Base-by-base conservation (phyloP, 2,329 filamentous ascomycete species). In the Cryphonectria parasitica region DNA sequence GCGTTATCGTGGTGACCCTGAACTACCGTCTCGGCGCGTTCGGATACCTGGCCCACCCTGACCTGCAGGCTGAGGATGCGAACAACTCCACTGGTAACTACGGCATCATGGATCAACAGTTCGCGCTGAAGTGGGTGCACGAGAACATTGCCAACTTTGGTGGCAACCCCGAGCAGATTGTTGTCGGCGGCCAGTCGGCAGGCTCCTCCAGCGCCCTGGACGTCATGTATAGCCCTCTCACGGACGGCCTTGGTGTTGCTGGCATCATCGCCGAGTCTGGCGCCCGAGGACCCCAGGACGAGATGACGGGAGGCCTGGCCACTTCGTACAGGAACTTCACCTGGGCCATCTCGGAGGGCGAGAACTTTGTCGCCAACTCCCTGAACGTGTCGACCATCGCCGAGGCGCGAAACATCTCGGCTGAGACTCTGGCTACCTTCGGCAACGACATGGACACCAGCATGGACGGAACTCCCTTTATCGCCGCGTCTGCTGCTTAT, bases 21-120 rank as follows among this genome's bases (percentile, higher is more conserved):
- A 94, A 93, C 79, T 94, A 95, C 77, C 89, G 92, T 6, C 90
- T 95, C 17, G 91, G 92, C 0, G 85, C 88, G 0, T 94, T 89
- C 74, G 92, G 92, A 0, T 95, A 94, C 76, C 83, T 94, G 13
- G 87, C 88, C 1, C 83, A 88, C 68, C 81, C 86, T n/a, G 86
- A 91, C 75, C 76, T 73, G 74, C 86, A 87, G 2, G 60, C 25
- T 5, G 60, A 63, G 31, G 25, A 25, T 36, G 60, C 22, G 10
- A 13, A 63, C 60, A 52, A 65, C 43, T 31, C 63, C 39, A 87
- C 85, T 69, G 77, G 90, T 54, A 94, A 94, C 77, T 90, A 89
- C 74, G 92, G 92, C 1, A 81, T 94, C 0, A 86, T 87, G 54
- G 92, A 94, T 77, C 91, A 93, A 78, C 52, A 56, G 52, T 7